These are phyloP conservation scores for Neurospora tetrasperma DNA, from an alignment of 495 filamentous ascomycete species.

Conservation along the genomic window DNA sequence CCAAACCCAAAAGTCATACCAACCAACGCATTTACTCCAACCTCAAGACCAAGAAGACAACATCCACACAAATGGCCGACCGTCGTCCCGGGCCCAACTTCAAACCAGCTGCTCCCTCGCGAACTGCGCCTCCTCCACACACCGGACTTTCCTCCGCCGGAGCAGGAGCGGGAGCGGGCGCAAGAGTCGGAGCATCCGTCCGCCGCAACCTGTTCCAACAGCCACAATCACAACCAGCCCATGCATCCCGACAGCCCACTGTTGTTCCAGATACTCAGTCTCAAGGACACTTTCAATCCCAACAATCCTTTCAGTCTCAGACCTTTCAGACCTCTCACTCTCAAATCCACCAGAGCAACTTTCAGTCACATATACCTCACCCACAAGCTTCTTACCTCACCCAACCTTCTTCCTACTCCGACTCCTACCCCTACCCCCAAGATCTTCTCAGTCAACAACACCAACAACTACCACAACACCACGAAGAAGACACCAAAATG, in stretches of 20 bases:
- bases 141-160: not conserved
- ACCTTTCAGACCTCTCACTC: not conserved
- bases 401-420: not conserved
- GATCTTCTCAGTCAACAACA: not conserved
- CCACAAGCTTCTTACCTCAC: not conserved
- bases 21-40: not conserved
- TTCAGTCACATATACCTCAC: not conserved
- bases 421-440: not conserved
- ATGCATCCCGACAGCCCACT: not conserved
- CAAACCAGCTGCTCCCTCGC: slow-evolving; percentile 3
- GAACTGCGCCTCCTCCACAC: not conserved
- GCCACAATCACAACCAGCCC: not conserved
- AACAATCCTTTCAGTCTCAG: not conserved
- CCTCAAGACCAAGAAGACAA: not conserved
- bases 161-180: not conserved
- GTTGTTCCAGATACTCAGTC: not conserved
- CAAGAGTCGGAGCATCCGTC: slow-evolving; percentile 18
- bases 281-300: not conserved
- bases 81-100: slow-evolving; percentile 1
- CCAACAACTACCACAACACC: not conserved
- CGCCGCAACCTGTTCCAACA: slow-evolving; percentile 65
- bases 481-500: not conserved
- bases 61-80: slow-evolving; percentile 9
- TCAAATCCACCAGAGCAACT: not conserved
- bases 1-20: not conserved